phyloP scores from a whole-genome alignment of 2,329 filamentous ascomycete genomes.

The Metarhizium guizhouense region DNA sequence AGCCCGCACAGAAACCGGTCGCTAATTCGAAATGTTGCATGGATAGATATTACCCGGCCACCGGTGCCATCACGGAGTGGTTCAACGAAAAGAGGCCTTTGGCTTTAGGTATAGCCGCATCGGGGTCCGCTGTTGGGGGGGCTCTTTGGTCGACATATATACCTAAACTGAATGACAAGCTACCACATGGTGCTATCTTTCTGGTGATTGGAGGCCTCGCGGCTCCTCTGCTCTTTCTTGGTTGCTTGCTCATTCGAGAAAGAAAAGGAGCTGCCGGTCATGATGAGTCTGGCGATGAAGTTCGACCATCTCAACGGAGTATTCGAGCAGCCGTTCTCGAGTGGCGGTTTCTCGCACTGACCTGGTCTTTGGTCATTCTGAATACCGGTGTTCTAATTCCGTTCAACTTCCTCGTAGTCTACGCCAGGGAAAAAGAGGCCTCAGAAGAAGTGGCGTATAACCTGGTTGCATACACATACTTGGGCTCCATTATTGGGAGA shows the following conservation, averaged over 20 bases:
- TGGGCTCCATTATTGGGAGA: conserved; percentile 43
- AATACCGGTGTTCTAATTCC: conserved; percentile 21
- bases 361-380: conserved; percentile 16
- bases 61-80: conserved; percentile 20
- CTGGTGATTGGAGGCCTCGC: conserved; percentile 14
- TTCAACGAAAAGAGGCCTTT: conserved; percentile 20
- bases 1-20: background rate
- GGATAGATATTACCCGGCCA: conserved; percentile 21
- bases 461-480: conserved; percentile 53
- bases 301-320: conserved; percentile 6
- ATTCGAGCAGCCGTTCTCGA: conserved; percentile 20
- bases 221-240: conserved; percentile 15
- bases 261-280: conserved; percentile 10
- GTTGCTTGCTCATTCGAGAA: conserved; percentile 20
- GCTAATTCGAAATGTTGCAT: background rate
- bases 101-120: conserved; percentile 21
- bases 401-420: conserved; percentile 17
- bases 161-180: conserved; percentile 7
- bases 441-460: background rate
- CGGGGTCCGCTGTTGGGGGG: conserved; percentile 22
- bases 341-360: conserved; percentile 13
- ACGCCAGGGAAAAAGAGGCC: background rate
- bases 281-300: conserved; percentile 8
- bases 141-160: conserved; percentile 21
- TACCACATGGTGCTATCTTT: conserved; percentile 11